Conservation (phyloP, 108 stramenopile species). For the Craspedostauros australis region DNA sequence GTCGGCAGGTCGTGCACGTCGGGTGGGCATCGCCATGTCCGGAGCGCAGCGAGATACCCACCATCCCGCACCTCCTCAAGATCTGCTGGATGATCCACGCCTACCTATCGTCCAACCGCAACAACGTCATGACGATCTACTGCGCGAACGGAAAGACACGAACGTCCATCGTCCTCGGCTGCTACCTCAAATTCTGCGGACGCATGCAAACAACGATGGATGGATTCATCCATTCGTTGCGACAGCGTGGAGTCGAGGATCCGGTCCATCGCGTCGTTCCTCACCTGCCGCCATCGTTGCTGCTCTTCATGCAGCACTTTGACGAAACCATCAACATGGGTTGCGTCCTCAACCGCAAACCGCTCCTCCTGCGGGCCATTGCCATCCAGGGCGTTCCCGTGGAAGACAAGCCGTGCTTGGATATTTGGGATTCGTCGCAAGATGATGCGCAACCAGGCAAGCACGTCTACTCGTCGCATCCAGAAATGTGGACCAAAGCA, state of each 20-base stretch:
- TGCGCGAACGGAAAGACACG: constrained; percentile 89
- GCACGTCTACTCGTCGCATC: constrained; percentile 37
- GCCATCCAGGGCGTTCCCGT: constrained; percentile 84
- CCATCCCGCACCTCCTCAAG: constrained; percentile 44
- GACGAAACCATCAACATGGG: constrained; percentile 41
- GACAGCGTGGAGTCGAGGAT: constrained; percentile 6
- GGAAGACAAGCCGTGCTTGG: constrained; percentile 83
- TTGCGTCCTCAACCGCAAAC: constrained; percentile 51
- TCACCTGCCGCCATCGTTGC: constrained; percentile 68
- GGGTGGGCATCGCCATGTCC: constrained; percentile 46
- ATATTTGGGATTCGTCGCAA: constrained; percentile 68
- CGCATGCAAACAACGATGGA: constrained; percentile 28
- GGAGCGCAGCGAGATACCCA: constrained; percentile 40
- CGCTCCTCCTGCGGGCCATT: constrained; percentile 62
- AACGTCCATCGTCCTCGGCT: constrained; percentile 78
- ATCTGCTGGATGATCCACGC: constrained; percentile 71
- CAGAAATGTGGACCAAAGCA: constrained; percentile 28
- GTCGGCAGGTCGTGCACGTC: constrained; percentile 58
- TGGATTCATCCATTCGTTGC: constrained; percentile 55
- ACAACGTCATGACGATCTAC: constrained; percentile 58
- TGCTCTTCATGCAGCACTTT: constrained; percentile 77
- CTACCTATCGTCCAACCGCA: constrained; percentile 40
- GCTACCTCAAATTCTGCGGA: constrained; percentile 69
- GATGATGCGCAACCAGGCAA: neutral
- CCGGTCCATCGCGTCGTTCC: neutral